Evolutionary conservation across 345 rosid species (phyloP).

Genomic region (Bruguiera parviflora): DNA sequence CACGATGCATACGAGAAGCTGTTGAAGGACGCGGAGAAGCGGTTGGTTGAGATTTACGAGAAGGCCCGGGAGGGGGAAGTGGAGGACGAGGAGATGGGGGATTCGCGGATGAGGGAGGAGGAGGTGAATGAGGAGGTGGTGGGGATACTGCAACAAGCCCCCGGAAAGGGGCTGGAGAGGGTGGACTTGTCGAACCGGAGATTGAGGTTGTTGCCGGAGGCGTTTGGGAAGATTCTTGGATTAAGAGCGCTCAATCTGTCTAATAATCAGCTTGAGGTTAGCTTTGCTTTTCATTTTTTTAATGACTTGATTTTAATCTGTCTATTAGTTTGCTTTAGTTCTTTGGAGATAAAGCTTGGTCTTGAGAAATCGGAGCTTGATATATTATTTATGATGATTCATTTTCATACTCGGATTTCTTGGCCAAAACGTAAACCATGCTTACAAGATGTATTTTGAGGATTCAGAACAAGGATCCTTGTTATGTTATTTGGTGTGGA

Average conservation of each 20-base stretch:
- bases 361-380: too few species aligned
- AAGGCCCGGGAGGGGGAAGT: conserved; percentile 32
- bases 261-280: conserved; percentile 72
- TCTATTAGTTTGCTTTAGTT: too few species aligned
- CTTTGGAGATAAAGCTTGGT: too few species aligned
- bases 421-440: too few species aligned
- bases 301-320: not conserved
- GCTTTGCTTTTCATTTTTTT: not conserved
- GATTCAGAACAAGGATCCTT: too few species aligned
- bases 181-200: conserved; percentile 64
- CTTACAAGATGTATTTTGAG: too few species aligned
- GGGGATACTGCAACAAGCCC: conserved; percentile 53
- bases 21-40: conserved; percentile 74
- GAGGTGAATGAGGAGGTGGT: conserved; percentile 57
- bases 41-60: conserved; percentile 67
- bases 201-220: conserved; percentile 71
- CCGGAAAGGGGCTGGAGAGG: conserved; percentile 51
- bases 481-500: too few species aligned
- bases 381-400: too few species aligned
- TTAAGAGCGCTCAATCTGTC: conserved; percentile 60
- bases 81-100: conserved; percentile 25
- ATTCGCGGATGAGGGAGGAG: conserved; percentile 25
- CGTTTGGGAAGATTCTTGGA: conserved; percentile 67
- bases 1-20: conserved; percentile 70
- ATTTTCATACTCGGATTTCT: too few species aligned